phyloP scores from a whole-genome alignment of 106 monocot genomes.

The Chionographis japonica region DNA sequence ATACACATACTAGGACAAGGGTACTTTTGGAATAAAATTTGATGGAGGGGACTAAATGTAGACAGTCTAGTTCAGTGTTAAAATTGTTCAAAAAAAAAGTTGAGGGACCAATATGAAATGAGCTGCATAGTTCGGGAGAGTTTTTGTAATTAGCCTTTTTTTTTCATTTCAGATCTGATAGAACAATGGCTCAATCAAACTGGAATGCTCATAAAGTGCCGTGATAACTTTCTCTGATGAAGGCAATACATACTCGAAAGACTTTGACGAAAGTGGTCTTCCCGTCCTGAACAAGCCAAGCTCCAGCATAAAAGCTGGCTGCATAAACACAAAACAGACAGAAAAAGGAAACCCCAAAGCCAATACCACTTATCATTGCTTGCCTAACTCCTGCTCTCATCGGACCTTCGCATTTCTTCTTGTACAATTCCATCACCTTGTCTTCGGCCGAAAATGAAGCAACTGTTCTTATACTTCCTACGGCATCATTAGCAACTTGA shows the following conservation, averaged over 20 bases:
- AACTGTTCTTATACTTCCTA: conserved; percentile 21
- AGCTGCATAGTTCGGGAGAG: no score
- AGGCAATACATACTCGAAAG: conserved; percentile 14
- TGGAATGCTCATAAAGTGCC: no score
- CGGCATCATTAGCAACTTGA: conserved; percentile 24
- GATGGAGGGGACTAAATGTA: no score
- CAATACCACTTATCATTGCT: conserved; percentile 20
- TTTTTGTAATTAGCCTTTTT: no score
- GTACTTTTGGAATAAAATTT: no score
- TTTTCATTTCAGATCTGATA: no score
- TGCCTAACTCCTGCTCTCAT: conserved; percentile 4
- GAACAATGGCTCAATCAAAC: no score
- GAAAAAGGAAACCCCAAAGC: conserved; percentile 21
- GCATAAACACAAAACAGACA: conserved; percentile 18
- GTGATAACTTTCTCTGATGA: background rate
- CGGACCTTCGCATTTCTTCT: conserved; percentile 27
- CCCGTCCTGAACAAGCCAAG: conserved; percentile 14
- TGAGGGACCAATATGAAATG: no score
- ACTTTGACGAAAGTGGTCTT: conserved; percentile 18
- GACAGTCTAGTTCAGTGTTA: no score
- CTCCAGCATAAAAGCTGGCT: conserved; percentile 20
- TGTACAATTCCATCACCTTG: conserved; percentile 16
- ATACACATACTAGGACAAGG: no score
- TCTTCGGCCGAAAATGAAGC: conserved; percentile 19
- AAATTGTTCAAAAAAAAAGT: no score